Conservation (phyloP, 2,329 filamentous ascomycete species). For the Alternaria dauci region DNA sequence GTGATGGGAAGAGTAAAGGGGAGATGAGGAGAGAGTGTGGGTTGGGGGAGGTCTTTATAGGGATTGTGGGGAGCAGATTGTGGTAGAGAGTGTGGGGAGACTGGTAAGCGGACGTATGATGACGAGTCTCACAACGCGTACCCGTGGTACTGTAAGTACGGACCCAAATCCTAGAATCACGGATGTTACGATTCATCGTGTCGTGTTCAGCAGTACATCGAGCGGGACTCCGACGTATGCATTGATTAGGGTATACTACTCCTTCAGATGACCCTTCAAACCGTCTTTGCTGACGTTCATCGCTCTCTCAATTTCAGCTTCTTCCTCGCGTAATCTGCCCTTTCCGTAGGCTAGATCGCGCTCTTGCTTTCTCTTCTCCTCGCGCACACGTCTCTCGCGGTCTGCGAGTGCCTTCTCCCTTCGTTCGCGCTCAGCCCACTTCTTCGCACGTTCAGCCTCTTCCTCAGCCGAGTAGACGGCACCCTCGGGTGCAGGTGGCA, state of each 20-base stretch:
- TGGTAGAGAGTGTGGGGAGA: not conserved
- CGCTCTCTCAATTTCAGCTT: conserved; percentile 72
- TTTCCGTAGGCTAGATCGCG: conserved; percentile 68
- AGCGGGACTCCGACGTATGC: not conserved
- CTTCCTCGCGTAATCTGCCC: conserved; percentile 69
- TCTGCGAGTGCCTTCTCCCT: conserved; percentile 74
- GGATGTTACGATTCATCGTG: not conserved
- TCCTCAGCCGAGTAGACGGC: conserved; percentile 56
- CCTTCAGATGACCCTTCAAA: conserved; percentile 66
- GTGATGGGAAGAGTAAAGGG: not conserved
- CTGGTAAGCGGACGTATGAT: not conserved
- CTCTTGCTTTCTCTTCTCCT: conserved; percentile 68
- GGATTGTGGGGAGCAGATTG: not conserved
- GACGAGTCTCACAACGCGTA: not conserved
- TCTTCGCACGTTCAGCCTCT: conserved; percentile 58
- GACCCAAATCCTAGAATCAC: not conserved
- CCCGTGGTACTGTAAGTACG: not conserved
- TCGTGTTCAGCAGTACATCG: not conserved
- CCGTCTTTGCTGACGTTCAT: conserved; percentile 75
- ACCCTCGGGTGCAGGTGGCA: conserved; percentile 66
- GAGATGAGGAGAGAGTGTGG: not conserved
- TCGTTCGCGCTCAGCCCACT: conserved; percentile 49
- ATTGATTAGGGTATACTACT: conserved; percentile 16
- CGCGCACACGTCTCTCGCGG: conserved; percentile 67
- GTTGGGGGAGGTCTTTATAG: not conserved